phyloP scores from a whole-genome alignment of 345 rosid genomes.

The Bruguiera sexangula region DNA sequence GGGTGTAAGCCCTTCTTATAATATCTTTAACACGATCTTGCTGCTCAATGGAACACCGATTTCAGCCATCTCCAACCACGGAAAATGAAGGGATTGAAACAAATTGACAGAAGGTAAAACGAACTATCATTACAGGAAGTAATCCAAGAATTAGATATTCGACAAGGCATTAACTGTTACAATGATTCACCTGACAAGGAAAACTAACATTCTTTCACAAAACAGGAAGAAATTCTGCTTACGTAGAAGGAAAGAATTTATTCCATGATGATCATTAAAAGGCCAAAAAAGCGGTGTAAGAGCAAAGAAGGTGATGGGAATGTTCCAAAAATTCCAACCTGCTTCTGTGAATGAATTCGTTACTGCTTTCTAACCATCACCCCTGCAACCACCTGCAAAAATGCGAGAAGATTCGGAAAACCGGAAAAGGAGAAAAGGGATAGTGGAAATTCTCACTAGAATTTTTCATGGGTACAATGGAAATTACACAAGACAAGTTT shows the following conservation, averaged over 20 bases:
- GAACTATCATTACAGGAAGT: too few species aligned
- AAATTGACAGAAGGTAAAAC: too few species aligned
- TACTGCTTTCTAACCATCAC: constrained; percentile 60
- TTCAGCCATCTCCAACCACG: too few species aligned
- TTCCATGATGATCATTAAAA: constrained; percentile 26
- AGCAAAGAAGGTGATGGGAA: background rate
- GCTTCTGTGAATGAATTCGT: constrained; percentile 15
- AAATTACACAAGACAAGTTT: background rate
- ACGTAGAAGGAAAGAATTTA: constrained; percentile 32
- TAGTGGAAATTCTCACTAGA: background rate
- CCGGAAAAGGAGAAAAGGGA: background rate
- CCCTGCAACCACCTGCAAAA: constrained; percentile 77
- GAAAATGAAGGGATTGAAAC: too few species aligned
- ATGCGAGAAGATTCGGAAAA: background rate
- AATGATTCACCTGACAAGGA: background rate
- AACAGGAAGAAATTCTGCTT: too few species aligned
- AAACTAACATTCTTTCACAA: too few species aligned
- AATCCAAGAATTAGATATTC: background rate
- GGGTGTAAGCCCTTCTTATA: too few species aligned
- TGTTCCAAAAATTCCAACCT: constrained; percentile 12
- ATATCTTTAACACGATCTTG: too few species aligned
- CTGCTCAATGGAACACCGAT: too few species aligned
- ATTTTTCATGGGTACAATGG: background rate
- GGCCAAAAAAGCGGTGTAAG: constrained; percentile 4
- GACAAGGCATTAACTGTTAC: background rate